These are phyloP conservation scores for Capsicum baccatum DNA, from an alignment of 257 asterid species.

Conservation along the genomic window DNA sequence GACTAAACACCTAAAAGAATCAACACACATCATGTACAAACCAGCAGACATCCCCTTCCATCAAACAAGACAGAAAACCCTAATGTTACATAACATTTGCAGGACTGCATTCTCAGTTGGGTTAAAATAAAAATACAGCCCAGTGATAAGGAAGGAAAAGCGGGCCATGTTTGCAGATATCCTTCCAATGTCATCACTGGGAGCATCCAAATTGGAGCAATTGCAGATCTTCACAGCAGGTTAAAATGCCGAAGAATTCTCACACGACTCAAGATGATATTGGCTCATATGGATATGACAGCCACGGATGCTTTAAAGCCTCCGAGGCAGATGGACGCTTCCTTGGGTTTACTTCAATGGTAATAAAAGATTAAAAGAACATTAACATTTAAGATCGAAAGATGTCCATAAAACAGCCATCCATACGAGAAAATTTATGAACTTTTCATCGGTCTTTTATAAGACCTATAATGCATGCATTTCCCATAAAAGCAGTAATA, in stretches of 20 bases:
- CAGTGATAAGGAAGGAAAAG: slow-evolving; percentile 40
- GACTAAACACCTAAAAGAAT: slow-evolving; percentile 61
- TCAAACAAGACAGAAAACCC: slow-evolving; percentile 44
- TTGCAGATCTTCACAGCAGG: slow-evolving; percentile 30
- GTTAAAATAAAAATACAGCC: slow-evolving; percentile 46
- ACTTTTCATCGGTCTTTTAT: too few relatives aligned
- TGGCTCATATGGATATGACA: slow-evolving; percentile 95
- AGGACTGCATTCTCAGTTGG: slow-evolving; percentile 41
- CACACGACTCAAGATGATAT: slow-evolving; percentile 68
- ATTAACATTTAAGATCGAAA: too few relatives aligned
- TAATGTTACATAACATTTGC: slow-evolving; percentile 53
- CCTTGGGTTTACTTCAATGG: slow-evolving; percentile 71
- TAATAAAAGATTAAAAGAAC: too few relatives aligned
- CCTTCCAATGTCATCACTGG: slow-evolving; percentile 32
- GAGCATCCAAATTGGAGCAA: slow-evolving; percentile 17
- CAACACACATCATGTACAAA: slow-evolving; percentile 79
- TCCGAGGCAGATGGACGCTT: slow-evolving; percentile 91
- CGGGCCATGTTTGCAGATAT: slow-evolving; percentile 29
- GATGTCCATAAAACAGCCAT: too few relatives aligned
- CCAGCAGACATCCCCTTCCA: slow-evolving; percentile 49
- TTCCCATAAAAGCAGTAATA: too few relatives aligned
- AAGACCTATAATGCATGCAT: too few relatives aligned
- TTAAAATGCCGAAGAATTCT: slow-evolving; percentile 6
- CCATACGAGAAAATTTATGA: too few relatives aligned
- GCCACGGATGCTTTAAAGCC: slow-evolving; percentile 96